These are phyloP conservation scores for Ilex aquifolium DNA, from an alignment of 257 asterid genomes.

Conservation along the genomic window DNA sequence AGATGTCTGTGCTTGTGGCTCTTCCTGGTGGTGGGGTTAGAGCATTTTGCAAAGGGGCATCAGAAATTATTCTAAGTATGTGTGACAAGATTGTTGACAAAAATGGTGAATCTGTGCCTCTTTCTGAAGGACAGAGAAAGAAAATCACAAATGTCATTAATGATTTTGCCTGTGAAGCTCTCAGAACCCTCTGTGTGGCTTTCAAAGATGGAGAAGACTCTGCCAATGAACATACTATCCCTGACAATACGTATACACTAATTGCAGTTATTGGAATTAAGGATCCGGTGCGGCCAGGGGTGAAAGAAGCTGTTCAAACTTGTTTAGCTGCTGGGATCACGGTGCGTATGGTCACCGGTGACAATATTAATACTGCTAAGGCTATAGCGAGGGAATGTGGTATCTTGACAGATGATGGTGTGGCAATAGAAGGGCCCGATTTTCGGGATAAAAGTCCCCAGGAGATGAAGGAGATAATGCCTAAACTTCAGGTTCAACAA, in stretches of 20 bases:
- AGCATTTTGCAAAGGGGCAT: background rate
- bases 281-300: conserved; percentile 25
- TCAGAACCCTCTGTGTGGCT: background rate
- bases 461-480: conserved; percentile 13
- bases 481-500: conserved; percentile 14
- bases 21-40: background rate
- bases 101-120: background rate
- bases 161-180: background rate
- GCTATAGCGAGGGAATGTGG: conserved; percentile 24
- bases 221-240: background rate
- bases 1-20: conserved; percentile 5
- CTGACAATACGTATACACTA: background rate
- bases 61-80: background rate
- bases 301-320: conserved; percentile 18
- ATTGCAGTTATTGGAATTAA: conserved; percentile 18
- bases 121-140: background rate
- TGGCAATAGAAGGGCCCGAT: conserved; percentile 18
- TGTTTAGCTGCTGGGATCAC: conserved; percentile 17
- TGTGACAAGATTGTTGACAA: background rate
- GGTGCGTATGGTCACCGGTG: conserved; percentile 22
- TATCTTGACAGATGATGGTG: conserved; percentile 17
- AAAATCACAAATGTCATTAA: background rate
- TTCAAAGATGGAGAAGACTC: background rate
- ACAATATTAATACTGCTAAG: conserved; percentile 21
- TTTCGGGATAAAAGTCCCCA: conserved; percentile 18